Base-by-base conservation (phyloP, 1,284 basidiomycete species). In the Meira miltonrushii region DNA sequence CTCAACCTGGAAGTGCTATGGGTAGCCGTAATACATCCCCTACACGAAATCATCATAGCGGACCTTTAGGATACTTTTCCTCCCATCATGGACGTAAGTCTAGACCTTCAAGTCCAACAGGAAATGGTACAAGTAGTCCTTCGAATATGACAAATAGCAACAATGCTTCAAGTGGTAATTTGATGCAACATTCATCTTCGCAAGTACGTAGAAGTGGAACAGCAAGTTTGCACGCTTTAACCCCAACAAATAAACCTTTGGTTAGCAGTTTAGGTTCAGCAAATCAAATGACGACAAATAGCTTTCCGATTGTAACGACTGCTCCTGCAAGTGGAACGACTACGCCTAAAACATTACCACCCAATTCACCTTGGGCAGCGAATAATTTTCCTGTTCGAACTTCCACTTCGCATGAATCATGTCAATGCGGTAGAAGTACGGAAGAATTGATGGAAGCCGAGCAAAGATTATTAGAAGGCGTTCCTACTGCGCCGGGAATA, bases 341-440 rank as follows among this genome's bases (percentile, higher is more conserved):
- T 23, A 66, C 54, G 58, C 74, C 74, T 15, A 57, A 68, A 10
- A 68, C 68, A 19, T 59, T 76, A 19, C 71, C 68, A 5, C 60
- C 65, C 46, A 72, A 71, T 39, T 61, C 70, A 5, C 74, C 74
- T 8, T 76, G 74, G 74, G 74, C 68, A 3, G 61, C 68, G 8
- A 64, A 65, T 52, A 64, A 74, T 51, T 55, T 75, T 11, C 74
- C 73, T 6, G 69, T 64, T 39, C 66, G 74, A 25, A 72, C 66
- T 8, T 68, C 71, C 44, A 67, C 69, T 15, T 65, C 65, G 41
- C 72, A 74, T 54, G 64, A 67, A 37, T 68, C 68, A 5, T 77
- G 74, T 62, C 74, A 74, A 41, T 77, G 74, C 52, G 74, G 74
- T 6, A 64, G 68, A 50, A 65, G 68, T 13, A 74, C 67, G 12